Base-by-base conservation (phyloP, 371 early-diverging fungal species). In the Rhizomucor miehei region DNA sequence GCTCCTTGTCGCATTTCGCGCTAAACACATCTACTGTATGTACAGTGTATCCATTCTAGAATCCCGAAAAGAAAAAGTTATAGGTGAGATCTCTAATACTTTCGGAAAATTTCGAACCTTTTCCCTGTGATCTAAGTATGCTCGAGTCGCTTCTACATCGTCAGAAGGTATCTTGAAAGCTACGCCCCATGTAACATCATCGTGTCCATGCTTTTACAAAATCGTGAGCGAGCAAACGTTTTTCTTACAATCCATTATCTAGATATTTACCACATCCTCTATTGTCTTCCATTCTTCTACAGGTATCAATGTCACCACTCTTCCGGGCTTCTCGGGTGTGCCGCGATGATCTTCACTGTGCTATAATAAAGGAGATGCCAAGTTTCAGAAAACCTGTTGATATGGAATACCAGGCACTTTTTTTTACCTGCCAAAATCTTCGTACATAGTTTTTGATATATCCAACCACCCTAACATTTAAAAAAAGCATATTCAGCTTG, bases 331-430 rank as follows among this genome's bases (percentile, higher is more conserved):
- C 34, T 81, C 81, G 8, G 82, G 85, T 1, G 92, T 92, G 5
- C 96, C 97, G 21, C 97, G 84, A 73, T 97, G 97, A 69, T 97
- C 97, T 51, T 83, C 88, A 48, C 89, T 89, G 36, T 87, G 84
- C 79, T 82, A 61, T 29, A 25, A 48, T n/a, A 44, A 20, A 48
- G 14, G 8, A 11, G 8, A 14, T 8, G 45, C 45, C 8, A 38
- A 25, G 36, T 19, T 25, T 16, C 39, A 2, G 38, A 45, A 10
- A 16, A 25, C 16, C 1, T 14, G 44, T 19, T 24, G n/a, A 25
- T n/a, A n/a, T n/a, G n/a, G n/a, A n/a, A n/a, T n/a, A n/a, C n/a
- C n/a, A n/a, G n/a, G n/a, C n/a, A n/a, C 5, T 21, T 35, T 10
- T 39, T 43, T 52, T 62, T 70, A 71, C 86, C 77, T 95, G 95